Percentiles rank a stretch among this genome's conserved stretches.
Evolutionary conservation across 805 yeast species (phyloP).

Genomic region (Candida jianshihensis): DNA sequence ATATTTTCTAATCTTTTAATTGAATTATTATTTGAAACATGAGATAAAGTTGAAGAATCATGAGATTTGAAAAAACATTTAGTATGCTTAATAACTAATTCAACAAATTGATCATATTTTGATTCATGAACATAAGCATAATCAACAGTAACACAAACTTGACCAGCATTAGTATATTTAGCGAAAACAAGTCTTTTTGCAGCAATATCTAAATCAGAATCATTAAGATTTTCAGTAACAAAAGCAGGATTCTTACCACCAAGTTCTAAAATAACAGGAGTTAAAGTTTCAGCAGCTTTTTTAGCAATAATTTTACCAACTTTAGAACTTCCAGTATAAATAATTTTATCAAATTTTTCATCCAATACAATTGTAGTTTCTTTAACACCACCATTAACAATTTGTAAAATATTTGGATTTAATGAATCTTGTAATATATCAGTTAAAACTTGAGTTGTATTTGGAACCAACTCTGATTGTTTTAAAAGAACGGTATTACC

Average conservation of each 20-base stretch:
- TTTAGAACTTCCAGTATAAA: slow-evolving; percentile 74
- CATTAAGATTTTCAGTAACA: slow-evolving; percentile 47
- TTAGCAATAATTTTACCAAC: slow-evolving; percentile 75
- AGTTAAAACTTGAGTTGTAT: slow-evolving; percentile 50
- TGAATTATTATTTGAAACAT: slow-evolving; percentile 50
- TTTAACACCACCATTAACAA: slow-evolving; percentile 67
- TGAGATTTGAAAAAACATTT: slow-evolving; percentile 36
- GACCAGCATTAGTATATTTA: slow-evolving; percentile 76
- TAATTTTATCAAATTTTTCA: slow-evolving; percentile 67
- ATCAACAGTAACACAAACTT: slow-evolving; percentile 87
- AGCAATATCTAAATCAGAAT: slow-evolving; percentile 36
- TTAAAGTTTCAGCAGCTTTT: slow-evolving; percentile 79
- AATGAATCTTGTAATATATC: slow-evolving; percentile 44
- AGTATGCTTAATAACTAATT: slow-evolving; percentile 33
- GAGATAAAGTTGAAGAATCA: slow-evolving; percentile 34
- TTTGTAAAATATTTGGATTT: slow-evolving; percentile 48
- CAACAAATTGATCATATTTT: slow-evolving; percentile 45
- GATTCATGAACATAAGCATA: slow-evolving; percentile 63
- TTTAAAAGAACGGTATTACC: slow-evolving; percentile 64
- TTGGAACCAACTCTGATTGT: slow-evolving; percentile 58
- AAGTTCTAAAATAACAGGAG: slow-evolving; percentile 75
- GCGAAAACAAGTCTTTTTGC: slow-evolving; percentile 73
- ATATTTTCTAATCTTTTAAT: slow-evolving; percentile 39
- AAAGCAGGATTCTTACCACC: slow-evolving; percentile 93
- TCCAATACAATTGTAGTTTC: slow-evolving; percentile 57